Evolutionary conservation across 2,329 filamentous ascomycete genomes (phyloP).

Genomic region (Aspergillus transmontanensis): DNA sequence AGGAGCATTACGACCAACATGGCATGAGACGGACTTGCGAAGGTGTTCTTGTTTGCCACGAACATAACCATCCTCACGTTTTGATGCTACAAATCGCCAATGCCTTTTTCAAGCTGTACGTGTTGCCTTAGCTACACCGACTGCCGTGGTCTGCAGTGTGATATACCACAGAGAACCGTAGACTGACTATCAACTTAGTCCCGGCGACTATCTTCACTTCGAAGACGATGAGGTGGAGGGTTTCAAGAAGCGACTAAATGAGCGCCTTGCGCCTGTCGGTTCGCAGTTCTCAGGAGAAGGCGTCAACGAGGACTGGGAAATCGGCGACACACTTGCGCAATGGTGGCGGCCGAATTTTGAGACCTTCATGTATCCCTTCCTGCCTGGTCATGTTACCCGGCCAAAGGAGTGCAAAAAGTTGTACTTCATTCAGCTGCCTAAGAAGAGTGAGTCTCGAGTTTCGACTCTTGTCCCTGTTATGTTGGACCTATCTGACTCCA

Average conservation of each 20-base stretch:
- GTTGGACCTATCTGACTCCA: background rate
- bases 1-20: slow-evolving; percentile 88
- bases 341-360: slow-evolving; percentile 99
- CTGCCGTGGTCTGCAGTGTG: background rate
- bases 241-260: slow-evolving; percentile 92
- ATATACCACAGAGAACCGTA: background rate
- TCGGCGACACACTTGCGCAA: slow-evolving; percentile 92
- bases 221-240: slow-evolving; percentile 87
- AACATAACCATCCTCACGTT: slow-evolving; percentile 98
- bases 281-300: slow-evolving; percentile 78
- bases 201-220: slow-evolving; percentile 88
- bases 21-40: slow-evolving; percentile 98
- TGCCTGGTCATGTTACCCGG: slow-evolving; percentile 90
- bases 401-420: slow-evolving; percentile 99
- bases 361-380: slow-evolving; percentile 99
- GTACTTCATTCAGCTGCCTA: slow-evolving; percentile 92
- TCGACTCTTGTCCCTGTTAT: background rate
- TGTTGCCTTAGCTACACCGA: slow-evolving; percentile 6
- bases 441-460: slow-evolving; percentile 68
- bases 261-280: slow-evolving; percentile 89
- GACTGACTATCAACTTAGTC: slow-evolving; percentile 49
- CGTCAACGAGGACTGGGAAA: slow-evolving; percentile 90
- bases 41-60: slow-evolving; percentile 95
- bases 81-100: slow-evolving; percentile 99
- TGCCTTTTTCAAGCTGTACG: slow-evolving; percentile 92